phyloP scores from a whole-genome alignment of 2,329 filamentous ascomycete species.

The Waltergamsia citrina region DNA sequence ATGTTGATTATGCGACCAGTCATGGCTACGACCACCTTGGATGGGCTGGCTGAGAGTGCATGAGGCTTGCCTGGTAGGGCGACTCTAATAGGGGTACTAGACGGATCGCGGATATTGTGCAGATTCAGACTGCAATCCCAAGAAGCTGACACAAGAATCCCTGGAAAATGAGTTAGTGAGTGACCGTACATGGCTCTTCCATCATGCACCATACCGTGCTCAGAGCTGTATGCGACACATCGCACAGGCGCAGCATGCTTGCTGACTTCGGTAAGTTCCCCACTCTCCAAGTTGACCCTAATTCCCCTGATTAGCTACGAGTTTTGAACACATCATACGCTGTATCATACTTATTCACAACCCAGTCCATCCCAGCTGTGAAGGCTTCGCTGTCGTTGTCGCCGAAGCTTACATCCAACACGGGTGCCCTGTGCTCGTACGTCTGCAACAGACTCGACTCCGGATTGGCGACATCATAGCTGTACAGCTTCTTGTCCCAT shows the following conservation, averaged over 20 bases:
- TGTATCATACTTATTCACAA: constrained; percentile 57
- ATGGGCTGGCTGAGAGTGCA: constrained; percentile 65
- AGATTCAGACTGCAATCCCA: constrained; percentile 92
- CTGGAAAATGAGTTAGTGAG: constrained; percentile 21
- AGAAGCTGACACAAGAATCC: constrained; percentile 76
- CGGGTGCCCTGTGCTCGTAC: constrained; percentile 73
- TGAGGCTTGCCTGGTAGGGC: constrained; percentile 80
- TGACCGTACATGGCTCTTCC: not conserved
- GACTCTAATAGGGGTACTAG: constrained; percentile 50
- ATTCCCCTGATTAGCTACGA: constrained; percentile 1
- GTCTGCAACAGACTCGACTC: constrained; percentile 52
- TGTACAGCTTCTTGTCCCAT: constrained; percentile 88
- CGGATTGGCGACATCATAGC: constrained; percentile 64
- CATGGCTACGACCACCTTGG: constrained; percentile 93
- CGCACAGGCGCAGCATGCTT: constrained; percentile 74
- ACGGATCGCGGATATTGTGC: constrained; percentile 52
- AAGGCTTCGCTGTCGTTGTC: constrained; percentile 75
- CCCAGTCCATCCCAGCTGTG: constrained; percentile 77
- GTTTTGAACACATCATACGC: not conserved
- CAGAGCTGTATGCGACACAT: constrained; percentile 70
- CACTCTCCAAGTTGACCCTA: constrained; percentile 60
- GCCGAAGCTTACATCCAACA: constrained; percentile 89
- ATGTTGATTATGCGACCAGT: constrained; percentile 87
- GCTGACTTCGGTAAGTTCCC: constrained; percentile 65
- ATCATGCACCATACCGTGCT: constrained; percentile 48